Conservation (phyloP, 306 rosid species). For the Arachis stenosperma region DNA sequence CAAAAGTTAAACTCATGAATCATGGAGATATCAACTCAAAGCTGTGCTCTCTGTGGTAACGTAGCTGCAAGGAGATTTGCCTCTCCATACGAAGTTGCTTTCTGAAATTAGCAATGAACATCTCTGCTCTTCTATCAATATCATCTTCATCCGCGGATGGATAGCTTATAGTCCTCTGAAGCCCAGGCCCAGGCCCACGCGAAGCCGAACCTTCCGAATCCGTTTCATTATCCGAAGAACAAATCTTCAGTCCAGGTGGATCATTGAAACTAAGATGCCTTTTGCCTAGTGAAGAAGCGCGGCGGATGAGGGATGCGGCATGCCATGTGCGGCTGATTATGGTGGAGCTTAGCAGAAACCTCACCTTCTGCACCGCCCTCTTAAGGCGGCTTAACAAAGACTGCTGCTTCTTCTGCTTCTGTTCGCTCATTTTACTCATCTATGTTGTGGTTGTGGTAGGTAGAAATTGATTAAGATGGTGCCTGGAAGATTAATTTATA, state of each 20-base stretch:
- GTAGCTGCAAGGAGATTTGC: conserved; percentile 73
- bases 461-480: not conserved
- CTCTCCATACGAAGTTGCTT: conserved; percentile 76
- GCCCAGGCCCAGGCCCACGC: conserved; percentile 27
- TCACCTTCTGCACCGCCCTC: conserved; percentile 64
- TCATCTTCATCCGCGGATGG: conserved; percentile 74
- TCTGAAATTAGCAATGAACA: conserved; percentile 71
- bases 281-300: conserved; percentile 35
- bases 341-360: conserved; percentile 52
- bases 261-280: conserved; percentile 58
- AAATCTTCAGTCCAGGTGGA: conserved; percentile 53
- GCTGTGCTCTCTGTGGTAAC: conserved; percentile 51
- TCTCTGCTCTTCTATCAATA: conserved; percentile 69
- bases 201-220: conserved; percentile 44
- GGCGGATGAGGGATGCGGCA: conserved; percentile 51
- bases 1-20: not conserved
- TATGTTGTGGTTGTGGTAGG: not conserved
- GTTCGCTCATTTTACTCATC: conserved; percentile 31
- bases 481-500: conserved; percentile 12
- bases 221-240: conserved; percentile 3
- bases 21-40: conserved; percentile 44
- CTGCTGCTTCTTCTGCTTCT: conserved; percentile 6
- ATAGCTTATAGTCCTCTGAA: conserved; percentile 64
- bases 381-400: conserved; percentile 55
- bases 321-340: conserved; percentile 55